Percentiles rank a stretch among this genome's conserved stretches.
Conservation (phyloP, 805 yeast species). For the Jamesozyma hellenica region DNA sequence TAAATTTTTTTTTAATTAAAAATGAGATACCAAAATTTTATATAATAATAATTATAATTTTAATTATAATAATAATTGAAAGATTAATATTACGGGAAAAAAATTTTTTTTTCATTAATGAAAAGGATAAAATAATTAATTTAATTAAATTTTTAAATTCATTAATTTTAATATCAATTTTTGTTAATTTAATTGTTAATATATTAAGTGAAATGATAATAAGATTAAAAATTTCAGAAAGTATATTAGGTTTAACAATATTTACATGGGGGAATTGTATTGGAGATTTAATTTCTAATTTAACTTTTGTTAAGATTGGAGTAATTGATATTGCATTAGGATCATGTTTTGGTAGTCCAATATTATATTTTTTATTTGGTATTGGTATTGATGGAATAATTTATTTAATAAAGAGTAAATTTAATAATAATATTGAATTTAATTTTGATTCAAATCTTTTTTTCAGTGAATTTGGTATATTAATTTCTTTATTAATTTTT, state of each 20-base stretch:
- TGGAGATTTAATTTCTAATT: conserved; percentile 80
- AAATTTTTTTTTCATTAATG: too few relatives aligned
- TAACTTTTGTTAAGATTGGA: conserved; percentile 72
- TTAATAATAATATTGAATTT: conserved; percentile 23
- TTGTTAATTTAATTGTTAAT: conserved; percentile 39
- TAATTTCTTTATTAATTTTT: conserved; percentile 33
- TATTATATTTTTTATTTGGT: conserved; percentile 68
- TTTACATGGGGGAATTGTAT: conserved; percentile 89
- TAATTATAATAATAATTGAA: too few relatives aligned
- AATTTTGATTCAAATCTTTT: conserved; percentile 32
- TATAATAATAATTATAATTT: too few relatives aligned
- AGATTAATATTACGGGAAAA: too few relatives aligned
- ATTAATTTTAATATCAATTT: conserved; percentile 51
- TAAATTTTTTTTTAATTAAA: background rate
- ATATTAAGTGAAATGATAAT: conserved; percentile 53
- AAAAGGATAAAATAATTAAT: conserved; percentile 18
- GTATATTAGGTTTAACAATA: conserved; percentile 74
- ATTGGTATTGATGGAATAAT: conserved; percentile 66
- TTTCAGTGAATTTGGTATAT: conserved; percentile 33
- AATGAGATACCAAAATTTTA: background rate
- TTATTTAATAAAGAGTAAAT: conserved; percentile 19
- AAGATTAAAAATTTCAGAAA: conserved; percentile 55
- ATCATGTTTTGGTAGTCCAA: conserved; percentile 91
- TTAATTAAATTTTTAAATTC: conserved; percentile 56
- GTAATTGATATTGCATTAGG: conserved; percentile 86